Percentiles rank a stretch among this genome's conserved stretches.
phyloP scores from a whole-genome alignment of 768 basidiomycete genomes.

The Serendipita sp. region DNA sequence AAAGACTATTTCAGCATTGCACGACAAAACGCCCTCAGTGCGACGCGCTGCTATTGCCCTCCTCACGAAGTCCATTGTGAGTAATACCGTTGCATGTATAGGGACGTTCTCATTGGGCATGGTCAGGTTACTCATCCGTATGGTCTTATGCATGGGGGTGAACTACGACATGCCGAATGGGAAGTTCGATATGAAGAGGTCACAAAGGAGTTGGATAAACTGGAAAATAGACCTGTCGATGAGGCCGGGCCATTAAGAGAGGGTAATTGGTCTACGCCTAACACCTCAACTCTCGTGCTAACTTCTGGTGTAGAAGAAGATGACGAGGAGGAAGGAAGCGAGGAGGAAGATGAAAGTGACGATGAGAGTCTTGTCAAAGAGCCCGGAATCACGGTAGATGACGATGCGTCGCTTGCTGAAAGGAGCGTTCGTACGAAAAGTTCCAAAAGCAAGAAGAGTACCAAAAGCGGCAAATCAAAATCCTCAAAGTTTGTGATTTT shows the following conservation, averaged over 20 bases:
- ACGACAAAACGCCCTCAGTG: constrained; percentile 83
- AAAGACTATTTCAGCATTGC: constrained; percentile 61
- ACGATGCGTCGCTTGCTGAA: background rate
- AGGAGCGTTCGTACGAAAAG: background rate
- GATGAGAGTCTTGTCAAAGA: background rate
- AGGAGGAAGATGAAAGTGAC: background rate
- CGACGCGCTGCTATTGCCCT: constrained; percentile 68
- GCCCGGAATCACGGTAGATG: background rate
- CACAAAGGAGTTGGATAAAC: constrained; percentile 43
- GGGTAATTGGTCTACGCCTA: constrained; percentile 10
- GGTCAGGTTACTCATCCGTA: constrained; percentile 64
- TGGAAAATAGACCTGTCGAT: constrained; percentile 40
- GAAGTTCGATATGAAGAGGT: constrained; percentile 51
- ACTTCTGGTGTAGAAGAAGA: background rate
- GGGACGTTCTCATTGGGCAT: background rate
- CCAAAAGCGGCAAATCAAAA: background rate
- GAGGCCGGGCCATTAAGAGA: constrained; percentile 19
- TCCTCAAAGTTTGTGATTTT: background rate
- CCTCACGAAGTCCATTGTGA: constrained; percentile 47
- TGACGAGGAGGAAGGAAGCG: background rate
- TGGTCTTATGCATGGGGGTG: constrained; percentile 66
- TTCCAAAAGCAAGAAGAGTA: background rate
- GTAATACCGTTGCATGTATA: background rate
- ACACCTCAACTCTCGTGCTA: too few relatives aligned
- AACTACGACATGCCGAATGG: constrained; percentile 55